Conservation (phyloP, 1,284 basidiomycete genomes). For the Cryptococcus sp. region DNA sequence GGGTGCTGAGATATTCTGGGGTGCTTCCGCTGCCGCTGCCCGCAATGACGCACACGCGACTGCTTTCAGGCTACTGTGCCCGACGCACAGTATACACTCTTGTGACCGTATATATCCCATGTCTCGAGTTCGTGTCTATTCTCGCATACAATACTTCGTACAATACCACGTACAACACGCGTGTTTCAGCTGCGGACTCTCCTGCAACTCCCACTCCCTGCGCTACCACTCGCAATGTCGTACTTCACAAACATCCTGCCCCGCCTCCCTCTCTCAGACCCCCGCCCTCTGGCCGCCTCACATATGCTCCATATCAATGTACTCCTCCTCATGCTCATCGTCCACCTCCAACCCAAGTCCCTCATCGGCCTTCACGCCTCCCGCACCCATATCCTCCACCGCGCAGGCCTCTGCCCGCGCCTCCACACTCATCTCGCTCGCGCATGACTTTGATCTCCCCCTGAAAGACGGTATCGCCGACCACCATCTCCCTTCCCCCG, state of each 20-base stretch:
- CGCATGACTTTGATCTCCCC: background rate
- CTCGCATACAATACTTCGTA: no score
- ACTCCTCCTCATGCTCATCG: slow-evolving; percentile 15
- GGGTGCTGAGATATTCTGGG: no score
- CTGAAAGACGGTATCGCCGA: slow-evolving; percentile 1
- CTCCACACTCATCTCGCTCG: background rate
- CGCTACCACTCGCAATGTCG: no score
- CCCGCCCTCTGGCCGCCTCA: background rate
- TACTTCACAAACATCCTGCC: no score
- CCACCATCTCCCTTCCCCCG: slow-evolving; percentile 10
- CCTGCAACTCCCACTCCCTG: no score
- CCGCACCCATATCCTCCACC: background rate
- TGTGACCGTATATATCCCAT: background rate
- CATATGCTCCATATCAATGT: slow-evolving; percentile 25
- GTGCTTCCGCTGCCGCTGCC: no score
- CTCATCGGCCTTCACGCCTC: background rate
- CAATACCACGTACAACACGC: background rate
- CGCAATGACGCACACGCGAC: no score
- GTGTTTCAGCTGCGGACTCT: no score
- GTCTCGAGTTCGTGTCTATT: background rate
- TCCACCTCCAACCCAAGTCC: slow-evolving; percentile 3
- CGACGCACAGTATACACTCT: no score
- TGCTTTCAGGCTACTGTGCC: no score
- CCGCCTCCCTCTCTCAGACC: no score
- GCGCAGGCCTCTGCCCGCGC: background rate